These are phyloP conservation scores for Haematococcus lacustris DNA, from an alignment of 139 green algal species.

Conservation along the genomic window DNA sequence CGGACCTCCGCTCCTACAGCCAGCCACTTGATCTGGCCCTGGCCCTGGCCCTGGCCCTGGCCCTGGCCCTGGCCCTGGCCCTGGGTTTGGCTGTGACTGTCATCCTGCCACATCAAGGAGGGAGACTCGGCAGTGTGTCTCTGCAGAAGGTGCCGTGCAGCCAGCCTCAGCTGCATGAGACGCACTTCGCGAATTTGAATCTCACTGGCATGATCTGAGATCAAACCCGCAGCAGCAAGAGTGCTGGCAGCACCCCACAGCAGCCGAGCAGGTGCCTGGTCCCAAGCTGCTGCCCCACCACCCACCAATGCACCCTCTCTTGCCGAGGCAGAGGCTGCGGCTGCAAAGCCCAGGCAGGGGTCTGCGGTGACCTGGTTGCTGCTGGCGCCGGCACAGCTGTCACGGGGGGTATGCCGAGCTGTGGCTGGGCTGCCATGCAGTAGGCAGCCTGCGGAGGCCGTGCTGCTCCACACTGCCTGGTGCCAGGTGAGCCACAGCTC, in stretches of 20 bases:
- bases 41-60: no score
- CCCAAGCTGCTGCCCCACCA: no score
- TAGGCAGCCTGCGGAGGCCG: not conserved
- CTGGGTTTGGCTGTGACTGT: no score
- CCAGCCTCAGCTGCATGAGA: constrained; percentile 68
- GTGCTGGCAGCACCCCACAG: not conserved
- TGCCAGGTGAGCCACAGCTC: constrained; percentile 78
- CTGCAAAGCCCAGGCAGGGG: no score
- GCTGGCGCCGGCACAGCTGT: no score
- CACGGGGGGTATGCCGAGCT: no score
- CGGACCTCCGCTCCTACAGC: no score
- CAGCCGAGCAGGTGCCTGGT: constrained; percentile 3
- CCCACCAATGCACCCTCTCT: no score
- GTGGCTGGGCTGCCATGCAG: constrained; percentile 10
- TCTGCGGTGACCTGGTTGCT: no score
- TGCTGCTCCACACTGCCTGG: constrained; percentile 22
- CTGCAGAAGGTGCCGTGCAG: constrained; percentile 15
- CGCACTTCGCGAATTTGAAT: constrained; percentile 19
- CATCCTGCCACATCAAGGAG: constrained; percentile 18
- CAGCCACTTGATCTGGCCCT: no score
- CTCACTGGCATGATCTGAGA: not conserved
- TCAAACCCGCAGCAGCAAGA: not conserved
- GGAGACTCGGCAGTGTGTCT: not conserved
- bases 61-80: no score
- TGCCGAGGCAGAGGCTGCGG: no score